phyloP scores from a whole-genome alignment of 2,329 filamentous ascomycete genomes.

The Calonectria pseudoreteaudii region DNA sequence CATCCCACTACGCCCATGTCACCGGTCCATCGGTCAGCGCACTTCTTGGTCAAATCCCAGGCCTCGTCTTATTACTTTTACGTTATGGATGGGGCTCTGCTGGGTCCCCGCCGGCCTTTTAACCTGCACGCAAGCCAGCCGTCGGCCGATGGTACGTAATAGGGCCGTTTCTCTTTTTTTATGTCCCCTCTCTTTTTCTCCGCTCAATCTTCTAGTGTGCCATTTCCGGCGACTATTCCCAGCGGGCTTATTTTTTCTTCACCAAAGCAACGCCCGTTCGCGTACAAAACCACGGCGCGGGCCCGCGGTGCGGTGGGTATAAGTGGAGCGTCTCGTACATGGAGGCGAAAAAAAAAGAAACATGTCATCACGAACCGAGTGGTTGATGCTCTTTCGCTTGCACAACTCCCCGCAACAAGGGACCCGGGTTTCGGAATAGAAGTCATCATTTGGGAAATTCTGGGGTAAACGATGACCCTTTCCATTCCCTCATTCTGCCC shows the following conservation, averaged over 20 bases:
- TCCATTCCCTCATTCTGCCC: neutral
- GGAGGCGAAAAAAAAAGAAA: neutral
- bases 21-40: neutral
- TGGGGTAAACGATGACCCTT: neutral
- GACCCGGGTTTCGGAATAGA: neutral
- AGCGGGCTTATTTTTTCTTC: neutral
- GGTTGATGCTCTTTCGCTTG: neutral
- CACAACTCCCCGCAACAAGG: neutral
- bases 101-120: neutral
- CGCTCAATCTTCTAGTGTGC: neutral
- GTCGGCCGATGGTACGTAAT: constrained; percentile 4
- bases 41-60: neutral
- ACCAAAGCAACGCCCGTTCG: neutral
- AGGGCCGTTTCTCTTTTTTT: neutral
- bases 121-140: neutral
- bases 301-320: neutral
- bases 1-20: neutral
- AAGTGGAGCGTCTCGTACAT: neutral
- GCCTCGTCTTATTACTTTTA: constrained; percentile 8
- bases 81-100: constrained; percentile 15
- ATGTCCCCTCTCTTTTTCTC: neutral
- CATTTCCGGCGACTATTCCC: neutral
- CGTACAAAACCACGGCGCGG: neutral
- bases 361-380: neutral
- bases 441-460: neutral